Evolutionary conservation across 805 yeast genomes (phyloP), one percentile per base, ranked within the genome.

Genomic region (Brettanomyces nanus): DNA sequence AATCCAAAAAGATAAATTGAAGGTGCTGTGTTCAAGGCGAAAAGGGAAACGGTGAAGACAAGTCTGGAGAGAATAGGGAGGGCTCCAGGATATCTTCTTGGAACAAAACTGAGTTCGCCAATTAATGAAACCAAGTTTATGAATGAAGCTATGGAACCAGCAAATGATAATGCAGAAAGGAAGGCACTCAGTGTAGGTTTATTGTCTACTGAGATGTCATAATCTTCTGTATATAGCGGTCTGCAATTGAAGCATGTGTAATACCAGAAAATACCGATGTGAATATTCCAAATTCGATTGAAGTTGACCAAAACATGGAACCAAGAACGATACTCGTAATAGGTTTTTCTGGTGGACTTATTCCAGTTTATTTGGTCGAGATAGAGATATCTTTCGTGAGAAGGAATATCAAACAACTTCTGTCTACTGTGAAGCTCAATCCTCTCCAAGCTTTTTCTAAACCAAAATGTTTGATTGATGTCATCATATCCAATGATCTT

Each of bases 401-500:
- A 64, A 3, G 75, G 72, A 25, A 72, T 52, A 42, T 72, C 75
- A 58, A 84, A 71, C 19, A 84, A 53, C 31, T 59, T 58, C 4
- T 56, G 53, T 33, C 66, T 66, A 11, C 28, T 19, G 3, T 58
- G 49, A 23, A 81, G 53, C 2, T 61, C 59, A 15, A 86, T 67
- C 36, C 69, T 68, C 44, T 75, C 75, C 37, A 86, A 63, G 0
- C 92, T 86, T 43, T 75, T 71, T 3, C 76, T 68, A 48, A 81
- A 77, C 96, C 96, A 86, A 52, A 86, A 86, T 28, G 82, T 63
- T 51, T 86, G 95, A 53, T 86, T 86, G 56, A 86, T 77, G 56
- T 86, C 96, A 61, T 86, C 96, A 56, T 86, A 86, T 0, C 96
- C 96, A 41, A 86, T 77, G 4, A 75, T 73, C 20, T 71, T 61